Conservation (phyloP, 352 stramenopile species). For the Halophytophthora batemanensis region DNA sequence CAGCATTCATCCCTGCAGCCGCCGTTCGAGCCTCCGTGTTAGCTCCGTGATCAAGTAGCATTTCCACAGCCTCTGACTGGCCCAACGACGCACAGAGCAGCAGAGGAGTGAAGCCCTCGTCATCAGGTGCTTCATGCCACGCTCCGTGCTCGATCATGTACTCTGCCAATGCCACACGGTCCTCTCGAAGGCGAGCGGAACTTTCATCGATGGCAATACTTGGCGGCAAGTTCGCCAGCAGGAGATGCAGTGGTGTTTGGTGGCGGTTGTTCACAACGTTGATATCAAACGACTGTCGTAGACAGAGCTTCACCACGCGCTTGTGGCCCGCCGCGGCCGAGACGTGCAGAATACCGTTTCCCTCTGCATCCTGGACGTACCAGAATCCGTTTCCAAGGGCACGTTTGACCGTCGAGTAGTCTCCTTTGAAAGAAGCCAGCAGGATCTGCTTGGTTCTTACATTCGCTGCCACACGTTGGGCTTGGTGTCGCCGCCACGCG, state of each 20-base stretch:
- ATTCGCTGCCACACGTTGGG: slow-evolving; percentile 30
- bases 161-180: slow-evolving; percentile 49
- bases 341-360: slow-evolving; percentile 74
- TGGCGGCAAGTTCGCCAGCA: slow-evolving; percentile 55
- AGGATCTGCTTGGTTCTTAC: slow-evolving; percentile 57
- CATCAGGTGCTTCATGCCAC: slow-evolving; percentile 72
- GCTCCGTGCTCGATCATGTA: slow-evolving; percentile 88
- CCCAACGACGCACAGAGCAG: slow-evolving; percentile 54
- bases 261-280: slow-evolving; percentile 54
- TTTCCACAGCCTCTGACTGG: slow-evolving; percentile 57
- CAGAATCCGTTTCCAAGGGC: slow-evolving; percentile 48
- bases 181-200: slow-evolving; percentile 16
- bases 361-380: slow-evolving; percentile 49
- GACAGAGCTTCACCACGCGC: slow-evolving; percentile 78
- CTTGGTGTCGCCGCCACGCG: slow-evolving; percentile 45
- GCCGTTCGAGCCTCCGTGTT: slow-evolving; percentile 44
- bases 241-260: slow-evolving; percentile 68
- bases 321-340: slow-evolving; percentile 65
- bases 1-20: slow-evolving; percentile 38
- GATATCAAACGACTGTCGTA: slow-evolving; percentile 71
- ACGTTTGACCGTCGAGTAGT: slow-evolving; percentile 66
- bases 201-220: slow-evolving; percentile 2
- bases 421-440: slow-evolving; percentile 63
- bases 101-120: slow-evolving; percentile 61
- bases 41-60: slow-evolving; percentile 65